Percentiles rank a stretch among this genome's conserved stretches.
These are phyloP conservation scores for Psidium guajava DNA, from an alignment of 345 rosid species.

Conservation along the genomic window DNA sequence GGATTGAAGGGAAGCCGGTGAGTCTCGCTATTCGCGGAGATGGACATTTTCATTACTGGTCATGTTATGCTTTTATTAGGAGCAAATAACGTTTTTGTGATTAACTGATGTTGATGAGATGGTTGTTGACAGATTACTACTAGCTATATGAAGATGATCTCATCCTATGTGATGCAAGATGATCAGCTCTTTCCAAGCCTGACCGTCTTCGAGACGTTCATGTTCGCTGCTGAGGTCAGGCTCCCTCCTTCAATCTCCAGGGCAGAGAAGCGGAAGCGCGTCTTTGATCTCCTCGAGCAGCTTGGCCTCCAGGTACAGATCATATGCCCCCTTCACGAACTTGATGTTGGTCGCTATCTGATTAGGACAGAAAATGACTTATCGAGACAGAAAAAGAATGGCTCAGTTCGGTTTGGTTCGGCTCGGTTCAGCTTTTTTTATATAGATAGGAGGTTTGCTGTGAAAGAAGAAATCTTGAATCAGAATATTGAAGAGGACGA, in stretches of 20 bases:
- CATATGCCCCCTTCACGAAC: neutral
- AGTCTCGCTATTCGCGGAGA: neutral
- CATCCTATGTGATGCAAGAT: slow-evolving; percentile 91
- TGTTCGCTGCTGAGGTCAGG: slow-evolving; percentile 80
- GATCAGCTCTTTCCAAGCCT: slow-evolving; percentile 75
- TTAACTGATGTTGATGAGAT: neutral
- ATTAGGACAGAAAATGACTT: neutral
- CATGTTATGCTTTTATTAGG: neutral
- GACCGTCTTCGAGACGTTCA: slow-evolving; percentile 70
- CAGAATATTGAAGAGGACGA: neutral
- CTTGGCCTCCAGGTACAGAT: slow-evolving; percentile 48
- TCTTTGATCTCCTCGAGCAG: slow-evolving; percentile 53
- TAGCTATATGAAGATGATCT: slow-evolving; percentile 67
- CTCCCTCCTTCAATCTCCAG: slow-evolving; percentile 63
- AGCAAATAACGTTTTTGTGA: neutral
- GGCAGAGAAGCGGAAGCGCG: slow-evolving; percentile 58
- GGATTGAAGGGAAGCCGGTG: slow-evolving; percentile 56
- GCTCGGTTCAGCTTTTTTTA: neutral
- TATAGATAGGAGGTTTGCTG: neutral
- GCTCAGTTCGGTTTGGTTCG: no score
- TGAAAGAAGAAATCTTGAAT: neutral
- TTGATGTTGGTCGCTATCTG: neutral
- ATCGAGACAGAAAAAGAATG: neutral
- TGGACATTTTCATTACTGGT: neutral
- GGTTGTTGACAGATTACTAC: slow-evolving; percentile 32